phyloP scores from a whole-genome alignment of 257 asterid species.

The Solanum chilense region DNA sequence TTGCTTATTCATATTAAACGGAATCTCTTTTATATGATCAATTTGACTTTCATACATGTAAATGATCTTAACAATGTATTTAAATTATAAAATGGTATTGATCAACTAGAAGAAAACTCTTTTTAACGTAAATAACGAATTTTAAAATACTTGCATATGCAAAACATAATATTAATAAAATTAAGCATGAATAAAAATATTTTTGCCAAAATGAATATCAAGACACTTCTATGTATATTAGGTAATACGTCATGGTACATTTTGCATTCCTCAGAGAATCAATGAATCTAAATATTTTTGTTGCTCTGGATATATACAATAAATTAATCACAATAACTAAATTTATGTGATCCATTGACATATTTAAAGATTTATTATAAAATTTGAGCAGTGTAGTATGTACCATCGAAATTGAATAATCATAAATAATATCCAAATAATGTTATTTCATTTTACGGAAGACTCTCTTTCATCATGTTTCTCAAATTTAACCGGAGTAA shows the following conservation, averaged over 20 bases:
- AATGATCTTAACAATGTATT: not conserved
- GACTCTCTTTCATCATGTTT: slow-evolving; percentile 43
- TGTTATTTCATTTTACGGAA: slow-evolving; percentile 40
- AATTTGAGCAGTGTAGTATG: slow-evolving; percentile 31
- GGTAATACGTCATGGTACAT: slow-evolving; percentile 28
- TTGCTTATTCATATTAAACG: no score
- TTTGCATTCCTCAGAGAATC: slow-evolving; percentile 26
- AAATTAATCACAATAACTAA: slow-evolving; percentile 35
- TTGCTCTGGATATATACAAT: slow-evolving; percentile 22
- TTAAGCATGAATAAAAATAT: not conserved
- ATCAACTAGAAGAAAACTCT: not conserved
- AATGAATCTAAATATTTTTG: slow-evolving; percentile 28
- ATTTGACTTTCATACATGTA: not conserved
- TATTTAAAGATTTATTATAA: slow-evolving; percentile 20
- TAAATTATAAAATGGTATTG: not conserved
- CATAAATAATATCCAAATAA: slow-evolving; percentile 25
- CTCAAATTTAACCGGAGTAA: slow-evolving; percentile 46
- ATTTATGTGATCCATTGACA: slow-evolving; percentile 19
- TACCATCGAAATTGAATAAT: not conserved
- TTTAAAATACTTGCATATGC: not conserved
- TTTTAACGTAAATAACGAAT: not conserved
- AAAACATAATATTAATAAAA: not conserved
- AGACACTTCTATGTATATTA: slow-evolving; percentile 21
- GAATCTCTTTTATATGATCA: no score
- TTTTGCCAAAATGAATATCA: slow-evolving; percentile 28